Evolutionary conservation across 257 asterid species (phyloP).

Genomic region (Scutellaria barbata): DNA sequence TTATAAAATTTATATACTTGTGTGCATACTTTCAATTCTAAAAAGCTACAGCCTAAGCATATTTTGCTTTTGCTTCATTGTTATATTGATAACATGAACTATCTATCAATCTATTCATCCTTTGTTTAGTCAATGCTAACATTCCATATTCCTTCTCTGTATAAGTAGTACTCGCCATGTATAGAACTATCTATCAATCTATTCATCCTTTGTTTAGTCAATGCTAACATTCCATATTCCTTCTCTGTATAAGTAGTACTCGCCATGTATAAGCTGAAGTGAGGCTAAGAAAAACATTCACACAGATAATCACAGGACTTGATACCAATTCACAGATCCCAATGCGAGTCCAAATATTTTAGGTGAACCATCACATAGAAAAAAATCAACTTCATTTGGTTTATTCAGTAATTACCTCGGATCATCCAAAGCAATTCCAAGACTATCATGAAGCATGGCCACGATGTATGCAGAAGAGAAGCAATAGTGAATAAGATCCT

Average conservation of each 20-base stretch:
- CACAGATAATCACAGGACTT: background rate
- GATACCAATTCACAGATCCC: background rate
- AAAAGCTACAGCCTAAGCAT: background rate
- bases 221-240: background rate
- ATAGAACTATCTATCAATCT: background rate
- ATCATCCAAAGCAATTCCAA: constrained; percentile 87
- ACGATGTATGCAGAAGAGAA: constrained; percentile 96
- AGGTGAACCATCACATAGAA: background rate
- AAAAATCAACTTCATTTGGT: background rate
- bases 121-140: background rate
- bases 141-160: background rate
- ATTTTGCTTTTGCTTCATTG: background rate
- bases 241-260: background rate
- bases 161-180: background rate
- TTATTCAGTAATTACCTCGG: constrained; percentile 53
- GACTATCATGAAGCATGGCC: constrained; percentile 94
- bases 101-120: too few relatives aligned
- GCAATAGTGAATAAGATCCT: constrained; percentile 83
- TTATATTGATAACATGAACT: background rate
- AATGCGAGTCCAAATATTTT: background rate
- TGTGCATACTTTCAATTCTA: too few relatives aligned
- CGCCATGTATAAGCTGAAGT: background rate
- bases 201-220: background rate
- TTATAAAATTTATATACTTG: background rate
- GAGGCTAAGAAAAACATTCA: background rate